Evolutionary conservation across 495 filamentous ascomycete species (phyloP).

Genomic region (Hypoxylon perforatum): DNA sequence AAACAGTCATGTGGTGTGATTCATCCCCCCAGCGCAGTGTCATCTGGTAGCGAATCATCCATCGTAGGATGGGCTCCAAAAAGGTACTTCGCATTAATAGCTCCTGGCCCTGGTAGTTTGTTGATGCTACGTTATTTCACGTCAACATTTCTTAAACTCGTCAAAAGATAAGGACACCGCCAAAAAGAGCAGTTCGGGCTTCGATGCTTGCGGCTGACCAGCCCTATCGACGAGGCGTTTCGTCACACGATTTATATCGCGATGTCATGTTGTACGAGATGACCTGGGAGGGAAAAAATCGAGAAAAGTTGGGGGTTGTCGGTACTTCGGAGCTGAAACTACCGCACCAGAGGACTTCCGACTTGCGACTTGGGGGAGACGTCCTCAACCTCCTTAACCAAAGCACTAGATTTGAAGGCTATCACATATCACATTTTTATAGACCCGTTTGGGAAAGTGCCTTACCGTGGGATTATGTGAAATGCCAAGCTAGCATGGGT

Average conservation of each 20-base stretch:
- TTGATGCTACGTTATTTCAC: not conserved
- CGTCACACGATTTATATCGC: too few species aligned
- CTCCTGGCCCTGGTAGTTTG: not conserved
- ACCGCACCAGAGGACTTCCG: too few species aligned
- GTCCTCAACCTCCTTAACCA: too few species aligned
- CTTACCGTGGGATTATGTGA: not conserved
- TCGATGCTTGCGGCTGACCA: too few species aligned
- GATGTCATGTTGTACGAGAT: too few species aligned
- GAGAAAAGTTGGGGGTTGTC: too few species aligned
- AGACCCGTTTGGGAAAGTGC: not conserved
- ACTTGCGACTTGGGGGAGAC: too few species aligned
- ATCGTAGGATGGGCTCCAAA: not conserved
- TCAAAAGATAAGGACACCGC: not conserved
- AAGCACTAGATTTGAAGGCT: not conserved
- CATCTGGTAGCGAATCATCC: conserved; percentile 5
- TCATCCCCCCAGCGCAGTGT: not conserved
- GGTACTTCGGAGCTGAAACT: too few species aligned
- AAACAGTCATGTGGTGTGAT: not conserved
- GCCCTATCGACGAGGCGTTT: too few species aligned
- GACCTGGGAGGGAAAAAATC: too few species aligned
- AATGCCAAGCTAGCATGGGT: not conserved
- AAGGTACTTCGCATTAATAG: not conserved
- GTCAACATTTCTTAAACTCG: not conserved
- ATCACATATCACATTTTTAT: conserved; percentile 2
- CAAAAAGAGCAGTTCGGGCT: too few species aligned